Percentiles rank a stretch among this genome's conserved stretches.
Evolutionary conservation across 495 filamentous ascomycete species (phyloP).

Genomic region (Neurospora discreta): DNA sequence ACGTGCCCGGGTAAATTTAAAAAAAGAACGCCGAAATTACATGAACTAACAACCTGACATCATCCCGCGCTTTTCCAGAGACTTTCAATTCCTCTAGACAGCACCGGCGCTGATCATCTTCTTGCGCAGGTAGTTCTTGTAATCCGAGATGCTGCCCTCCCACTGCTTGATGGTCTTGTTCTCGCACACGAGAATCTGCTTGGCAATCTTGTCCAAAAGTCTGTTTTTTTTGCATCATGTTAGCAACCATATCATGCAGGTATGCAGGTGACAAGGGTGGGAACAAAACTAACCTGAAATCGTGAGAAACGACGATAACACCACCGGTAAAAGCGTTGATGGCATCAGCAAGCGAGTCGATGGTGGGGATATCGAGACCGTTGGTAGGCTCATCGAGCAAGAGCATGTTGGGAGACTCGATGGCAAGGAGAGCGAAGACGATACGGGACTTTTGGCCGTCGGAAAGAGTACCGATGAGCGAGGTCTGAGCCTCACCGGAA

Average conservation of each 20-base stretch:
- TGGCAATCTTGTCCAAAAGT: slow-evolving; percentile 97
- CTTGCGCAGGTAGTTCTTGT: slow-evolving; percentile 98
- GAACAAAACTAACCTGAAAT: slow-evolving; percentile 65
- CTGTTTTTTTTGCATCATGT: slow-evolving; percentile 32
- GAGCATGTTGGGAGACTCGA: slow-evolving; percentile 96
- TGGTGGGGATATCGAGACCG: slow-evolving; percentile 98
- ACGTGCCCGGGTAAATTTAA: background rate
- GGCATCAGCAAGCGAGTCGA: slow-evolving; percentile 92
- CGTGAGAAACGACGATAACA: slow-evolving; percentile 96
- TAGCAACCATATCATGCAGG: background rate
- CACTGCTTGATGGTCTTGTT: slow-evolving; percentile 82
- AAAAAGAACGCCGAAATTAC: background rate
- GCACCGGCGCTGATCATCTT: slow-evolving; percentile 71
- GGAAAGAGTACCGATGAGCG: slow-evolving; percentile 93
- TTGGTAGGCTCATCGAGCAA: slow-evolving; percentile 98
- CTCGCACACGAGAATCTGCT: slow-evolving; percentile 98
- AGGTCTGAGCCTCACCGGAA: slow-evolving; percentile 84
- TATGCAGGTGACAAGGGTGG: background rate
- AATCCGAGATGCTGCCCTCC: slow-evolving; percentile 81
- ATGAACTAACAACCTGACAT: background rate
- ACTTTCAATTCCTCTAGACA: slow-evolving; percentile 19
- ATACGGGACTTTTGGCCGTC: slow-evolving; percentile 97
- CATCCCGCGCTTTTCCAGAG: background rate
- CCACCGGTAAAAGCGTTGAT: slow-evolving; percentile 94
- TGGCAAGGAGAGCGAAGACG: slow-evolving; percentile 92